Evolutionary conservation across 192 early-diverging fungal genomes (phyloP).

Genomic region (Coemansia biformis): DNA sequence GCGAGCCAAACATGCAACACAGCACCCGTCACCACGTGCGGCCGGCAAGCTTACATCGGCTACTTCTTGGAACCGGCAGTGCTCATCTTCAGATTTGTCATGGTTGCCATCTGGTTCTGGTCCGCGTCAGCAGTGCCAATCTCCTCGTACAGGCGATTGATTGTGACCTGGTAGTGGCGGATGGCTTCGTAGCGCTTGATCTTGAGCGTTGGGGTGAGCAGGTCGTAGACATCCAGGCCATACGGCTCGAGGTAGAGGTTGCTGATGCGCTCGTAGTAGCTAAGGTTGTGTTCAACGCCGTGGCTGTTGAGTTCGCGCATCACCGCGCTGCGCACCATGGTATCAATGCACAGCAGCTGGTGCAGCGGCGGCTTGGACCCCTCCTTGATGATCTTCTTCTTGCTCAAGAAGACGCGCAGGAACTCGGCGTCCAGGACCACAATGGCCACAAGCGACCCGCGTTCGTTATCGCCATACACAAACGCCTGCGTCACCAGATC

Average conservation of each 20-base stretch:
- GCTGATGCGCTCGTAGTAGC: constrained; percentile 66
- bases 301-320: constrained; percentile 55
- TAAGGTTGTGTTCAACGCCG: constrained; percentile 58
- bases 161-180: constrained; percentile 49
- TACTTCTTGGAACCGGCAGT: constrained; percentile 18
- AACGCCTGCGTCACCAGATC: constrained; percentile 65
- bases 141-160: constrained; percentile 62
- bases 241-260: constrained; percentile 63
- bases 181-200: constrained; percentile 53
- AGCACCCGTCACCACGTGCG: neutral
- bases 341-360: constrained; percentile 60
- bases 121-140: constrained; percentile 25
- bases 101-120: constrained; percentile 45
- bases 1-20: neutral
- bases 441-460: constrained; percentile 67
- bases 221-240: constrained; percentile 69
- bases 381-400: constrained; percentile 46
- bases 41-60: neutral
- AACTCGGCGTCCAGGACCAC: constrained; percentile 68
- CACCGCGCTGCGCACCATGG: constrained; percentile 53
- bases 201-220: constrained; percentile 78
- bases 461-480: constrained; percentile 76
- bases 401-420: constrained; percentile 49
- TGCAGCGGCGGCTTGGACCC: constrained; percentile 50
- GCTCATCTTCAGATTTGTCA: constrained; percentile 36